These are phyloP conservation scores for Microbotryum silenes-acaulis DNA, from an alignment of 1,284 basidiomycete species.

Conservation along the genomic window DNA sequence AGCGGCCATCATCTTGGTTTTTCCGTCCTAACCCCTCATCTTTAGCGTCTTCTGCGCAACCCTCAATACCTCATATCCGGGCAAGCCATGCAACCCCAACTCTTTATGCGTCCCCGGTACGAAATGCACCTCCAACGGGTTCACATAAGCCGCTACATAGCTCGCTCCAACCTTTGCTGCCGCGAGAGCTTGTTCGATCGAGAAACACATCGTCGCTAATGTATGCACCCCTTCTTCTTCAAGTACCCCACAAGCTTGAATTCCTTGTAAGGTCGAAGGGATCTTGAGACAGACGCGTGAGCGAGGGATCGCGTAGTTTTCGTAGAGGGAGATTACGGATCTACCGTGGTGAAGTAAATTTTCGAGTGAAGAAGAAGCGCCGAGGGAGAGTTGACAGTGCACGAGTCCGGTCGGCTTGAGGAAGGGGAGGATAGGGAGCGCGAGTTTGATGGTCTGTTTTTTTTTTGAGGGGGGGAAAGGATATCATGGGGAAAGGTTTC, in stretches of 20 bases:
- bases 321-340: slow-evolving; percentile 29
- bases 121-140: slow-evolving; percentile 39
- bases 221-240: slow-evolving; percentile 34
- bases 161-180: slow-evolving; percentile 36
- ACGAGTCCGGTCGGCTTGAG: slow-evolving; percentile 29
- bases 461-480: too few species aligned
- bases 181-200: slow-evolving; percentile 36
- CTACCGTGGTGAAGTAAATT: slow-evolving; percentile 32
- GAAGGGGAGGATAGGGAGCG: slow-evolving; percentile 25
- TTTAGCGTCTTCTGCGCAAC: slow-evolving; percentile 31
- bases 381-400: slow-evolving; percentile 32
- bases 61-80: slow-evolving; percentile 29
- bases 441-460: slow-evolving; percentile 32
- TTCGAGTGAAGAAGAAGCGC: slow-evolving; percentile 23
- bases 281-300: slow-evolving; percentile 40
- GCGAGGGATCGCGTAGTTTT: slow-evolving; percentile 15
- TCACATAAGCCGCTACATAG: slow-evolving; percentile 38
- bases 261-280: slow-evolving; percentile 37
- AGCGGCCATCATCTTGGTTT: slow-evolving; percentile 33
- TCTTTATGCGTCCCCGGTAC: slow-evolving; percentile 25
- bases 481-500: background rate
- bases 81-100: slow-evolving; percentile 31
- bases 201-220: slow-evolving; percentile 37
- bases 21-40: slow-evolving; percentile 6
- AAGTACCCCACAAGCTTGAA: slow-evolving; percentile 34